Base-by-base conservation (phyloP, 2,329 filamentous ascomycete genomes). In the Zymoseptoria passerinii region DNA sequence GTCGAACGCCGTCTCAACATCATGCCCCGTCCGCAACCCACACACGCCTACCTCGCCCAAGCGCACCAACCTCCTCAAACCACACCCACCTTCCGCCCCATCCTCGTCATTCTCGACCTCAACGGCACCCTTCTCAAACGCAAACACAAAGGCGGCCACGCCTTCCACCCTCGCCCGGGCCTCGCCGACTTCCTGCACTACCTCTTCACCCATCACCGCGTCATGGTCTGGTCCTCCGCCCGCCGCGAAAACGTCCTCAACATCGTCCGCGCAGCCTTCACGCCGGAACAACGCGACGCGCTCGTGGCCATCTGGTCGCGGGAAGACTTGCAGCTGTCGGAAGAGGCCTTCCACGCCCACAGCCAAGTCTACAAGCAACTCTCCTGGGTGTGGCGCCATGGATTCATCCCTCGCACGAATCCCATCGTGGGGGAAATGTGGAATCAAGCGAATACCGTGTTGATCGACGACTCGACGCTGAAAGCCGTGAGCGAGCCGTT, bases 191-290 rank as follows among this genome's bases (percentile, higher is more conserved):
- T 99, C 72, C 75, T 97, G 3, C 69, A 80, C 28, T 90, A 91
- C 71, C 82, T 92, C 64, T 80, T 95, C 65, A 74, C 81, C 10
- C 85, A 86, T 59, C 92, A 95, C 76, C 78, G 79, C 55, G 87
- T 96, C 28, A 90, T 91, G 75, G 83, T 97, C 58, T 99, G 92
- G 91, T 95, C 92, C 1, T 95, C 90, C 6, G 91, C 92, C 0
- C 82, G 80, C 19, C 86, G 85, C 0, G 73, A 81, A 1, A 96
- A 94, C 63, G 90, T 96, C 13, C 64, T 73, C 8, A 75, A 75
- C 40, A 89, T 95, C 79, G 83, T 89, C 61, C 74, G 76, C 2
- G 76, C 82, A 53, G 80, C 95, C 0, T 80, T 96, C 58, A 76
- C 79, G 0, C 72, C 75, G 0, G 69, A 78, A 1, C 79, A 87